Percentiles rank a stretch among this genome's conserved stretches.
These are phyloP conservation scores for Dendrocalamus latiflorus DNA, from an alignment of 202 grass and related monocot genomes.

Conservation along the genomic window DNA sequence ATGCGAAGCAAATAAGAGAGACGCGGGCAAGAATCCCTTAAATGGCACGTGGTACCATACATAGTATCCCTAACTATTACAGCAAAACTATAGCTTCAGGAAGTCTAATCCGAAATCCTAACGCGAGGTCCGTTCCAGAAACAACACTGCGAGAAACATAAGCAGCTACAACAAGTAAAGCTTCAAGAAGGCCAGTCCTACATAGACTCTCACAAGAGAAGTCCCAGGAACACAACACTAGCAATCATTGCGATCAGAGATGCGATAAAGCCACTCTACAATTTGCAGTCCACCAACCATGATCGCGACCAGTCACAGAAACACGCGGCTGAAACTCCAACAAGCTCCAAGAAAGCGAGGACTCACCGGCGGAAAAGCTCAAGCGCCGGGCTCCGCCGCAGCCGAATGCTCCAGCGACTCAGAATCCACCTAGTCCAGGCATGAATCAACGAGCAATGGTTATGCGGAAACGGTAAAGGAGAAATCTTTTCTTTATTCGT, in stretches of 20 bases:
- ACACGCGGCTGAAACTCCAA: no score
- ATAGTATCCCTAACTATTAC: neutral
- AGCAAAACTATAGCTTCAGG: neutral
- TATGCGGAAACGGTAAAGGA: no score
- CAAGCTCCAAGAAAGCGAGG: neutral
- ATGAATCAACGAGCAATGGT: no score
- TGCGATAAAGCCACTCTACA: neutral
- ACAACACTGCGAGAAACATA: neutral
- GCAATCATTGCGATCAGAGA: neutral
- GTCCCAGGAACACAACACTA: neutral
- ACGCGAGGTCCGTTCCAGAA: neutral
- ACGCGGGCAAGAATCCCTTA: neutral
- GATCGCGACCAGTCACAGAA: neutral
- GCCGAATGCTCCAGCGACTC: neutral
- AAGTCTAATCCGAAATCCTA: neutral
- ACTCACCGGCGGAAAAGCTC: constrained; percentile 38
- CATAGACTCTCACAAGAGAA: neutral
- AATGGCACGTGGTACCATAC: neutral
- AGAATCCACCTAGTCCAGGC: neutral
- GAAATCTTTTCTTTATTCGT: no score
- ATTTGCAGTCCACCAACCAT: neutral
- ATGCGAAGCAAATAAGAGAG: neutral
- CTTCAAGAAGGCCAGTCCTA: neutral
- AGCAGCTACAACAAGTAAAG: neutral
- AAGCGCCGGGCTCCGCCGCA: neutral